These are phyloP conservation scores for Fusarium lyarnte DNA, from an alignment of 2,329 filamentous ascomycete genomes.

Conservation along the genomic window DNA sequence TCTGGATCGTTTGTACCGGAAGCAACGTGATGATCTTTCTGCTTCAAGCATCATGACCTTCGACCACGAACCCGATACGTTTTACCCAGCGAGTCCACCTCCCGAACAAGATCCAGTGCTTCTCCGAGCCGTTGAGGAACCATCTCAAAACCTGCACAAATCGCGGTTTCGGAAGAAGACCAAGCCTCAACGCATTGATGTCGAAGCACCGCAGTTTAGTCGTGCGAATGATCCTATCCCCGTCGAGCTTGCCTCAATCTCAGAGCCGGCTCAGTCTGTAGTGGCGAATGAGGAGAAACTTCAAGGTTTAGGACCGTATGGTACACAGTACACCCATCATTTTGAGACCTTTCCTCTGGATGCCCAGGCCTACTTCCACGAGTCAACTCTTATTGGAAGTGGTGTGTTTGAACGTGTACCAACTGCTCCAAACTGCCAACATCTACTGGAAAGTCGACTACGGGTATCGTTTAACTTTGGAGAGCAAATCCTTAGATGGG, in stretches of 20 bases:
- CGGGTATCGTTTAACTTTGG: conserved; percentile 57
- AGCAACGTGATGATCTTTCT: conserved; percentile 44
- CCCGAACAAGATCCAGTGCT: conserved; percentile 39
- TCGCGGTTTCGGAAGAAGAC: conserved; percentile 56
- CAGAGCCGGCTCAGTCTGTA: conserved; percentile 7
- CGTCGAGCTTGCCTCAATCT: neutral
- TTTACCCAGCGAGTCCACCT: conserved; percentile 33
- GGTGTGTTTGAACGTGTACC: conserved; percentile 57
- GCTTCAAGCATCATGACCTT: conserved; percentile 31
- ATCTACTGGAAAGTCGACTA: conserved; percentile 45
- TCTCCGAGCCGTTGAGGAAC: conserved; percentile 26
- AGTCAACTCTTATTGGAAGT: conserved; percentile 66
- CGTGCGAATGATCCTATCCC: conserved; percentile 63
- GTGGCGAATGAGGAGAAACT: conserved; percentile 48
- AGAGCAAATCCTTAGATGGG: conserved; percentile 63
- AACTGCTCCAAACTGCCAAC: conserved; percentile 43
- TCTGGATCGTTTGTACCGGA: conserved; percentile 65
- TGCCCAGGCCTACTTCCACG: conserved; percentile 66
- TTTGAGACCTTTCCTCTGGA: conserved; percentile 71
- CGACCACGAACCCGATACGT: conserved; percentile 20
- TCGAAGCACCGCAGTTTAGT: conserved; percentile 61
- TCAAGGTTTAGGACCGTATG: conserved; percentile 67
- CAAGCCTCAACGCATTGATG: conserved; percentile 57
- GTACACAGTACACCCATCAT: conserved; percentile 68
- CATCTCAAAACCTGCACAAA: conserved; percentile 16